phyloP scores from a whole-genome alignment of 169 alveolate species.

The Plasmodium reichenowi region DNA sequence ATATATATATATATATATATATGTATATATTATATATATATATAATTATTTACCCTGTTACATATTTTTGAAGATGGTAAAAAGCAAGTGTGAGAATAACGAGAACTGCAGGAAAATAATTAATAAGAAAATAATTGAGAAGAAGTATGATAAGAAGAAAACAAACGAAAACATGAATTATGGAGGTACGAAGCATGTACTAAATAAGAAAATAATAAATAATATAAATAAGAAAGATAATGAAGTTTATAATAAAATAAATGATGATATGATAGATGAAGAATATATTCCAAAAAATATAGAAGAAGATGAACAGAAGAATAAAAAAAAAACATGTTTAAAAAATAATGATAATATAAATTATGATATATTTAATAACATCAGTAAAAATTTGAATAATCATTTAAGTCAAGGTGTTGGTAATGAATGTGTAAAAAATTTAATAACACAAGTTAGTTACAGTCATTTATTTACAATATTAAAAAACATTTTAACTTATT shows the following conservation, averaged over 20 bases:
- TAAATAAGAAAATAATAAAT: conserved; percentile 8
- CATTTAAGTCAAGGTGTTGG: conserved; percentile 71
- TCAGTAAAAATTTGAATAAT: conserved; percentile 31
- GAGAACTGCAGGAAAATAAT: conserved; percentile 12
- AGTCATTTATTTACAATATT: conserved; percentile 49
- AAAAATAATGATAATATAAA: conserved; percentile 7
- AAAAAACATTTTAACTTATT: conserved; percentile 52
- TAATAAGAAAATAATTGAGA: conserved; percentile 32
- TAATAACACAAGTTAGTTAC: conserved; percentile 64
- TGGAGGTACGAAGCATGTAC: neutral
- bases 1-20: neutral
- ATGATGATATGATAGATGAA: neutral
- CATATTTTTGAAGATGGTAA: conserved; percentile 25
- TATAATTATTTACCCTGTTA: neutral
- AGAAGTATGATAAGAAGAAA: conserved; percentile 38
- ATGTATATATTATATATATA: neutral
- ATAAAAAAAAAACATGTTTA: neutral
- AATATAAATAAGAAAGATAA: neutral
- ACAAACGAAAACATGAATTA: conserved; percentile 19
- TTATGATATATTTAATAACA: conserved; percentile 29
- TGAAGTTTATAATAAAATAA: neutral
- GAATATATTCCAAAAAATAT: neutral
- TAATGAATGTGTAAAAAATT: conserved; percentile 36
- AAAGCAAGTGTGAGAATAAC: conserved; percentile 18
- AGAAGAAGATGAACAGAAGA: neutral